Base-by-base conservation (phyloP, 2,329 filamentous ascomycete genomes). In the Cladophialophora psammophila region DNA sequence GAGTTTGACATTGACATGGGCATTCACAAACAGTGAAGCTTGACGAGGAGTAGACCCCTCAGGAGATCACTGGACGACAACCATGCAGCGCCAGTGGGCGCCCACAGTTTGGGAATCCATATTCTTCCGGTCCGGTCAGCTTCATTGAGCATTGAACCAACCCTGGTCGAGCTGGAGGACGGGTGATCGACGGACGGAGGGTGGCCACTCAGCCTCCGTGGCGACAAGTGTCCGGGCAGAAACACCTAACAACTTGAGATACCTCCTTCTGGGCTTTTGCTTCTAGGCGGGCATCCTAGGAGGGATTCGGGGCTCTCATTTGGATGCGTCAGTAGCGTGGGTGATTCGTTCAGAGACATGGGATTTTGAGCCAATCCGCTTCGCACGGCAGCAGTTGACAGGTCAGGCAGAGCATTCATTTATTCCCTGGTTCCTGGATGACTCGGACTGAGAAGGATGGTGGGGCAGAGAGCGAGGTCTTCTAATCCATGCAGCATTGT, bases 161-260 rank as follows among this genome's bases (percentile, higher is more conserved):
- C 26, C 26, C 26, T 26, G 26, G 26, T 26, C 26, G 42, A 34
- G 8, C 31, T 32, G n/a, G 26, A 36, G 32, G 36, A 36, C 3
- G 34, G 48, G 18, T 31, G 26, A 38, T 26, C 15, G 18, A 40
- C n/a, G 35, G 63, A 36, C 20, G 13, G 15, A 53, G 1, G 13
- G 48, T 50, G 57, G 50, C 58, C 34, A 20, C 64, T 66, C 64
- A 66, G 64, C 64, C 64, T 66, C 58, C 42, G 58, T 66, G 50
- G 58, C 64, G 40, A 57, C n/a, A 20, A n/a, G 13, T 20, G 50
- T 34, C 38, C n/a, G 32, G 60, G 36, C n/a, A 42, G 34, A 26
- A 26, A 26, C 2, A 3, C 26, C 2, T 26, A 26, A 26, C 31
- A 13, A 34, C 18, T 10, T 4, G n/a, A 12, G 9, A 18, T 26